Conservation (phyloP, 768 basidiomycete genomes). For the Suillus hirtellus region DNA sequence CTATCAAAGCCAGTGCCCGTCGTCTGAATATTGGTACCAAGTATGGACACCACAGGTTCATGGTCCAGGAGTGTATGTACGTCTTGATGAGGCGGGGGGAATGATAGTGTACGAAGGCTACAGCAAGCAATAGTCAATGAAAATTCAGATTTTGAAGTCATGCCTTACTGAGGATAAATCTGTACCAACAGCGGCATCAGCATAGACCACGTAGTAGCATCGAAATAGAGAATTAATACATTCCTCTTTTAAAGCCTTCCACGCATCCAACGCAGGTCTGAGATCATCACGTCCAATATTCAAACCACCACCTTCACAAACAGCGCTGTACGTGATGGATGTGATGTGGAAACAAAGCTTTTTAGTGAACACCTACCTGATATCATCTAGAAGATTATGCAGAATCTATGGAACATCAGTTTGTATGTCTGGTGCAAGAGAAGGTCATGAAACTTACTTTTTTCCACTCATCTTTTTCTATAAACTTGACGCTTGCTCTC, state of each 20-base stretch:
- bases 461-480: neutral
- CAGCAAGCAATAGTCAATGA: neutral
- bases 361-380: neutral
- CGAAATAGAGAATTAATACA: neutral
- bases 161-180: neutral
- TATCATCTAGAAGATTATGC: neutral
- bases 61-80: neutral
- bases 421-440: neutral
- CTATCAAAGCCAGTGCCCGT: neutral
- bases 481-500: neutral
- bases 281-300: neutral
- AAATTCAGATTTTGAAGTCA: neutral
- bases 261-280: neutral
- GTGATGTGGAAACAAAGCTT: neutral
- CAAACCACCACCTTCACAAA: neutral
- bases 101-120: neutral
- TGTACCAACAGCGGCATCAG: neutral
- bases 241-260: neutral
- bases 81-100: constrained; percentile 1
- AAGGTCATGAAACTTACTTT: neutral
- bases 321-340: neutral
- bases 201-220: neutral
- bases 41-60: neutral
- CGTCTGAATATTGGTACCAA: neutral
- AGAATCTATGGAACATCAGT: neutral